Conservation (phyloP, 2,329 filamentous ascomycete genomes). For the Hymenotorrendiella dingleyae region DNA sequence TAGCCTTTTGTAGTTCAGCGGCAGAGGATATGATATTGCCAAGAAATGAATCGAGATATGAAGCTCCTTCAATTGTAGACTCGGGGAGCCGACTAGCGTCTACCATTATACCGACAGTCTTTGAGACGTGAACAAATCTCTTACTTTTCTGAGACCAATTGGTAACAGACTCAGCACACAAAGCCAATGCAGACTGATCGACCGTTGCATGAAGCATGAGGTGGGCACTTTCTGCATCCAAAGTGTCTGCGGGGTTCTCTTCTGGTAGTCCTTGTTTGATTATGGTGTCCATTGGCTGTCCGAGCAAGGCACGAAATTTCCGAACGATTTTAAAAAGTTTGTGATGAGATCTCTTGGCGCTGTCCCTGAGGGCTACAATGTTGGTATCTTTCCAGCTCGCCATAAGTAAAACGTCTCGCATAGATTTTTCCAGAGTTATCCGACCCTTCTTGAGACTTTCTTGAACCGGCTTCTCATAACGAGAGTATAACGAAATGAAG, state of each 20-base stretch:
- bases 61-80: constrained; percentile 48
- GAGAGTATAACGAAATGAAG: constrained; percentile 68
- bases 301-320: constrained; percentile 78
- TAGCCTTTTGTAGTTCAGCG: constrained; percentile 72
- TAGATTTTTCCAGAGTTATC: constrained; percentile 74
- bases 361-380: constrained; percentile 81
- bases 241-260: constrained; percentile 10
- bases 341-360: constrained; percentile 81
- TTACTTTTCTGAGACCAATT: constrained; percentile 44
- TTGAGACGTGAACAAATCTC: constrained; percentile 64
- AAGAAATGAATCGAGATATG: constrained; percentile 63
- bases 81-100: constrained; percentile 50
- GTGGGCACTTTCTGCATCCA: constrained; percentile 2
- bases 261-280: constrained; percentile 55
- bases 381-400: constrained; percentile 99
- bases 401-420: constrained; percentile 87
- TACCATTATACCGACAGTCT: constrained; percentile 70
- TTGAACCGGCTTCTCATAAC: constrained; percentile 61
- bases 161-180: constrained; percentile 29
- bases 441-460: constrained; percentile 65
- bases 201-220: constrained; percentile 16
- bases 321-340: constrained; percentile 88
- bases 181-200: constrained; percentile 22
- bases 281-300: constrained; percentile 66
- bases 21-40: constrained; percentile 61